phyloP scores from a whole-genome alignment of 345 rosid species.

The Ceriops decandra region DNA sequence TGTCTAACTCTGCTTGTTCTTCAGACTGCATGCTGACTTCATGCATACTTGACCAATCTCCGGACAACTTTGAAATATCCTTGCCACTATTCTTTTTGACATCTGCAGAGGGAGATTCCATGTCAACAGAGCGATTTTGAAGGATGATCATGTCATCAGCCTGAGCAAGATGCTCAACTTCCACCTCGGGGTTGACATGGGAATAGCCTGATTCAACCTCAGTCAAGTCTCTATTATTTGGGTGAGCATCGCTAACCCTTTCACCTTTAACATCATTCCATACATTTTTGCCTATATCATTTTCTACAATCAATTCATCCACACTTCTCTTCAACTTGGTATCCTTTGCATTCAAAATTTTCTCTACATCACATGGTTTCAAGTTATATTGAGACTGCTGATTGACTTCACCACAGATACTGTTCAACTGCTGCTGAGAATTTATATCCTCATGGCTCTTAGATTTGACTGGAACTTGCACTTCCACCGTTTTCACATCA shows the following conservation, averaged over 20 bases:
- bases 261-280: slow-evolving; percentile 16
- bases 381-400: slow-evolving; percentile 19
- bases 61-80: slow-evolving; percentile 16
- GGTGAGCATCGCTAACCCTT: slow-evolving; percentile 11
- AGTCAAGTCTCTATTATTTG: slow-evolving; percentile 12
- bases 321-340: slow-evolving; percentile 22
- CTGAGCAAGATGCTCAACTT: slow-evolving; percentile 19
- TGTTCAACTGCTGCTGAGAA: slow-evolving; percentile 27
- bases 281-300: slow-evolving; percentile 14
- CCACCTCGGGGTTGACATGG: slow-evolving; percentile 8
- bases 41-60: slow-evolving; percentile 12
- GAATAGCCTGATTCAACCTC: slow-evolving; percentile 16
- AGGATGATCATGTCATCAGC: slow-evolving; percentile 4
- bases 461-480: slow-evolving; percentile 19
- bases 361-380: slow-evolving; percentile 23
- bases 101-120: slow-evolving; percentile 21
- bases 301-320: slow-evolving; percentile 21
- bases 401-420: slow-evolving; percentile 22
- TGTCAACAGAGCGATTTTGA: slow-evolving; percentile 7
- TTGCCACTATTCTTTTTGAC: background rate
- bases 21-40: slow-evolving; percentile 9
- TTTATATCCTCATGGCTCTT: slow-evolving; percentile 25
- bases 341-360: slow-evolving; percentile 22
- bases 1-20: slow-evolving; percentile 21
- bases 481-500: slow-evolving; percentile 23